Evolutionary conservation across 2,329 filamentous ascomycete species (phyloP).

Genomic region (Colletotrichum spinosum): DNA sequence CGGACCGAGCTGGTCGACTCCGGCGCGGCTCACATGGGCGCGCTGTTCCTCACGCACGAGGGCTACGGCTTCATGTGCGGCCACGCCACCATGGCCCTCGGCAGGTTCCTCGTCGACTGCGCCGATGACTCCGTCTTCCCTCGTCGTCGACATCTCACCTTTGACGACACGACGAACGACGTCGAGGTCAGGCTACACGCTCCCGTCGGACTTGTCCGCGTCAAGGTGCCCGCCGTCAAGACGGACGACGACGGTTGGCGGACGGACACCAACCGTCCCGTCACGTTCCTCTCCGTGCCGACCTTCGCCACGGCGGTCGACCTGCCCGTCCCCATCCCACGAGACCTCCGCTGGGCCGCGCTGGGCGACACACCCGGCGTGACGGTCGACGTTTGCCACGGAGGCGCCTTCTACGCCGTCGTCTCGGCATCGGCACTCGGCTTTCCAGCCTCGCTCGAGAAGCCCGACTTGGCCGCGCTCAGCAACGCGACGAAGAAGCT

Average conservation of each 20-base stretch:
- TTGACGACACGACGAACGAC: constrained; percentile 42
- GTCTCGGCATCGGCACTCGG: constrained; percentile 51
- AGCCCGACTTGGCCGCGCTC: constrained; percentile 45
- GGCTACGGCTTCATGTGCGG: constrained; percentile 37
- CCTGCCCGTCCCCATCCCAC: constrained; percentile 46
- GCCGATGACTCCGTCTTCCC: constrained; percentile 54
- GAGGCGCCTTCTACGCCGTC: constrained; percentile 57
- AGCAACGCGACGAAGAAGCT: constrained; percentile 47
- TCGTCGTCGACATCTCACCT: constrained; percentile 44
- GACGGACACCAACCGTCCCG: constrained; percentile 51
- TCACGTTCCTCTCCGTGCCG: constrained; percentile 55
- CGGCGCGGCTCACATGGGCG: constrained; percentile 34
- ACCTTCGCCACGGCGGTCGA: constrained; percentile 51
- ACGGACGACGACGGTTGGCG: constrained; percentile 40
- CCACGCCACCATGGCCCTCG: constrained; percentile 57
- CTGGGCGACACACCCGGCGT: constrained; percentile 44
- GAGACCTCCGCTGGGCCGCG: constrained; percentile 51
- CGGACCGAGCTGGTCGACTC: constrained; percentile 27
- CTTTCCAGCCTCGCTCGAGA: constrained; percentile 45
- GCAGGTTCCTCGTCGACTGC: constrained; percentile 55
- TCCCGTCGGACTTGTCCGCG: constrained; percentile 55
- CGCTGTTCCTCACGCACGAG: constrained; percentile 32
- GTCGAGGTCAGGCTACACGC: constrained; percentile 53
- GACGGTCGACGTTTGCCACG: constrained; percentile 52
- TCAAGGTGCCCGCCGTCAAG: constrained; percentile 51